Percentiles rank a stretch among this genome's conserved stretches.
Evolutionary conservation across 2,329 filamentous ascomycete genomes (phyloP).

Genomic region (Pseudocercospora fuligena): DNA sequence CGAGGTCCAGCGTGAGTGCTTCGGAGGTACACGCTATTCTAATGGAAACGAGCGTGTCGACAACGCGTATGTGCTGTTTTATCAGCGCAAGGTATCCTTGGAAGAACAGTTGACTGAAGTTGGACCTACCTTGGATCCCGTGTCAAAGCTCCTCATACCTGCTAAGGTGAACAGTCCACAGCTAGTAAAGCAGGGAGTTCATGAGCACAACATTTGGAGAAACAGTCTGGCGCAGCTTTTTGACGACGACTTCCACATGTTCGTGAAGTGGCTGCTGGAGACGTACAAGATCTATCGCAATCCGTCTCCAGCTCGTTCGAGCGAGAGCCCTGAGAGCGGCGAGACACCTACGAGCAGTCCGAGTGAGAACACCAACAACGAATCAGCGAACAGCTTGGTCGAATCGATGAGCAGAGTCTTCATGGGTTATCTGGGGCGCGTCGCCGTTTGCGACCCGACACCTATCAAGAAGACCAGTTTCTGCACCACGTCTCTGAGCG

Average conservation of each 20-base stretch:
- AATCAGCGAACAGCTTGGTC: constrained; percentile 3
- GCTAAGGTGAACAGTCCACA: constrained; percentile 21
- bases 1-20: constrained; percentile 76
- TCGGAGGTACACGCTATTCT: constrained; percentile 57
- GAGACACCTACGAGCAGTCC: neutral
- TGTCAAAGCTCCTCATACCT: constrained; percentile 21
- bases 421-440: constrained; percentile 21
- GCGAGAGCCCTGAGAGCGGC: neutral
- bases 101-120: constrained; percentile 24
- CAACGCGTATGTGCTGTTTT: constrained; percentile 98
- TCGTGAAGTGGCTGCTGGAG: constrained; percentile 30
- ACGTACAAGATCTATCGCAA: constrained; percentile 8
- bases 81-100: constrained; percentile 60
- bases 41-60: constrained; percentile 60
- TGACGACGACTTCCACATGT: constrained; percentile 28
- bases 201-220: constrained; percentile 24
- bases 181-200: constrained; percentile 17
- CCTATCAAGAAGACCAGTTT: constrained; percentile 19
- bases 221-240: constrained; percentile 33
- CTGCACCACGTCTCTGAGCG: constrained; percentile 11
- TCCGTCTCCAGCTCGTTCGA: neutral
- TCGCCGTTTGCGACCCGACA: constrained; percentile 20
- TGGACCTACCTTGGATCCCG: constrained; percentile 13
- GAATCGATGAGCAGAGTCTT: constrained; percentile 13
- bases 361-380: neutral